Evolutionary conservation across 305 asterid species (phyloP).

Genomic region (Petunia hybrid): DNA sequence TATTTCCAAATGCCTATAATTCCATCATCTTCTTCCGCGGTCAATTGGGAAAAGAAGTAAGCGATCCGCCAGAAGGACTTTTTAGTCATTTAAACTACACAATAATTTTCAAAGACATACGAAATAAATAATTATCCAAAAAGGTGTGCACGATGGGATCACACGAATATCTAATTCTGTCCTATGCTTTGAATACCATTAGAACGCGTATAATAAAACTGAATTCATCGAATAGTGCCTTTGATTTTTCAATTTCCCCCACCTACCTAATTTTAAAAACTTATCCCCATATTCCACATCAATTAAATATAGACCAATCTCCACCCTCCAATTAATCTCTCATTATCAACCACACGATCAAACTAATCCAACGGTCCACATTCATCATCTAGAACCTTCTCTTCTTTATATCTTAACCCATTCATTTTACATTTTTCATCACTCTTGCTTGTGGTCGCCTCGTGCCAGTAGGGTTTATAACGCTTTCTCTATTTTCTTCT

Average conservation of each 20-base stretch:
- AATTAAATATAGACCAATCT: slow-evolving; percentile 39
- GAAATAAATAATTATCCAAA: neutral
- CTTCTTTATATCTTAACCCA: neutral
- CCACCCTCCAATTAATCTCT: slow-evolving; percentile 41
- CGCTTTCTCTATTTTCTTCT: neutral
- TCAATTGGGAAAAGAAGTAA: no score
- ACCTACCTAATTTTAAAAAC: neutral
- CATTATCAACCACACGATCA: slow-evolving; percentile 45
- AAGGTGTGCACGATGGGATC: neutral
- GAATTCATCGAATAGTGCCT: neutral
- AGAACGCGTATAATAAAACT: no score
- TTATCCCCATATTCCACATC: neutral
- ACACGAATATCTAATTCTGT: neutral
- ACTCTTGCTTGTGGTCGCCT: slow-evolving; percentile 39
- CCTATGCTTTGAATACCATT: no score
- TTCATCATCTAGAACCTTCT: slow-evolving; percentile 51
- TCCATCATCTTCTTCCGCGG: no score
- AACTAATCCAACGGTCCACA: slow-evolving; percentile 50
- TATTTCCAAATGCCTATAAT: no score
- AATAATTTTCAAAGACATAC: no score
- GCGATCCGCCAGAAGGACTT: neutral
- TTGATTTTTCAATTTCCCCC: neutral
- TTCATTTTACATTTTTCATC: neutral
- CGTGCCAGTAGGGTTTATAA: slow-evolving; percentile 33
- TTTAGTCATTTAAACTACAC: neutral